A percentile compares a stretch with the other conserved stretches of the same genome.
Conservation (phyloP, 1,284 basidiomycete species). For the Prillingera fragicola region DNA sequence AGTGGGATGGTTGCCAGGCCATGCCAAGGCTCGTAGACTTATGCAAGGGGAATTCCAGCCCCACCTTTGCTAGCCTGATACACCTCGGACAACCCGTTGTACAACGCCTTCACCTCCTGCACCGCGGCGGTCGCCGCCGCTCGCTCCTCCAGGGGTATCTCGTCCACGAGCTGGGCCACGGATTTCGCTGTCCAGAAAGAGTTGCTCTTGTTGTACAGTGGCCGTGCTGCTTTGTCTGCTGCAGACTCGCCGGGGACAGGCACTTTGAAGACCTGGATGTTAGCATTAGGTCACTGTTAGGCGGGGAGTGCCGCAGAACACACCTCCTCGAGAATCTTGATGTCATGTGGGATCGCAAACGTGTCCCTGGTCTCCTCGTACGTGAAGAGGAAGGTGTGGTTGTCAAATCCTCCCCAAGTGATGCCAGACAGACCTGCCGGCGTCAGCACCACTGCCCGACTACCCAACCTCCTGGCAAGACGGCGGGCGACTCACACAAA, state of each 20-base stretch:
- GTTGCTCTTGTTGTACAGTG: conserved; percentile 28
- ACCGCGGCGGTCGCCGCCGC: conserved; percentile 8
- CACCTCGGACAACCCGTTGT: conserved; percentile 17
- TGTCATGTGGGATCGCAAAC: conserved; percentile 32
- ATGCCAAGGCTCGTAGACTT: neutral
- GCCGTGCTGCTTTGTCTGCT: conserved; percentile 11
- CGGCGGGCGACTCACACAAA: conserved; percentile 19
- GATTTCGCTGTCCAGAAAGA: conserved; percentile 23
- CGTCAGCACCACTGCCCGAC: neutral
- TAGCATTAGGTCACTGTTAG: neutral
- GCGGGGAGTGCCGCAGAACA: neutral
- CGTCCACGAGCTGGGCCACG: conserved; percentile 19
- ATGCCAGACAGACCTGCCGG: conserved; percentile 30
- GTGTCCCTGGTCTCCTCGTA: conserved; percentile 28
- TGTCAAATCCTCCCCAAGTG: conserved; percentile 34
- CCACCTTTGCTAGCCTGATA: conserved; percentile 26
- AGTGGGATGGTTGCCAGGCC: neutral
- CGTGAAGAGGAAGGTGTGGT: conserved; percentile 28
- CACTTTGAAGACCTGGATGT: conserved; percentile 25
- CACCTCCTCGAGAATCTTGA: conserved; percentile 29
- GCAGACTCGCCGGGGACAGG: conserved; percentile 13
- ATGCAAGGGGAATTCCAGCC: conserved; percentile 25
- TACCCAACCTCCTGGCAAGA: too few relatives aligned
- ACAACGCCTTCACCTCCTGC: conserved; percentile 14
- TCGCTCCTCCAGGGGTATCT: conserved; percentile 10